Conservation (phyloP, 805 yeast genomes). For the Maudiozyma barnettii region DNA sequence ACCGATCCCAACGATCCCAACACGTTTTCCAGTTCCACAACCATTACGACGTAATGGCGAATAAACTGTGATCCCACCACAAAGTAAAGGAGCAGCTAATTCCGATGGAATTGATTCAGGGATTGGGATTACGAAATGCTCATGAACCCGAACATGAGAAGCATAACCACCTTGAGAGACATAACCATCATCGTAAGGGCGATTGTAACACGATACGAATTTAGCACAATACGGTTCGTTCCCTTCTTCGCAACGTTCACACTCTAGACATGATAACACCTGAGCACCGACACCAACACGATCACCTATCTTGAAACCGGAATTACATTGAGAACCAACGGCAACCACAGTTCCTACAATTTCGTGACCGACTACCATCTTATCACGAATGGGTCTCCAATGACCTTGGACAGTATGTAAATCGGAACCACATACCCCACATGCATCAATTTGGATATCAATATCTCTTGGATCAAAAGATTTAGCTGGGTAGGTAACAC, state of each 20-base stretch:
- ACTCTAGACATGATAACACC: conserved; percentile 50
- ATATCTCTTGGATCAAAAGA: conserved; percentile 37
- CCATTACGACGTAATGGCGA: conserved; percentile 52
- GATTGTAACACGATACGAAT: conserved; percentile 39
- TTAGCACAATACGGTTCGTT: conserved; percentile 51
- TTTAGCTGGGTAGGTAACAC: conserved; percentile 43
- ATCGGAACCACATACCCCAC: conserved; percentile 65
- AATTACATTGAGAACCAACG: conserved; percentile 46
- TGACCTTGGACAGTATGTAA: conserved; percentile 17
- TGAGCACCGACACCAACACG: conserved; percentile 78
- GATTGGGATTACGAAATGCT: conserved; percentile 52
- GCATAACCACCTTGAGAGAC: conserved; percentile 60
- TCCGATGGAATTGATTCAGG: conserved; percentile 46
- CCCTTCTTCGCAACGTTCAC: conserved; percentile 46
- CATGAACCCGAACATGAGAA: conserved; percentile 53
- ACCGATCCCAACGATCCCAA: conserved; percentile 49
- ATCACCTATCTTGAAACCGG: conserved; percentile 51
- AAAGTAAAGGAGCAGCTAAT: conserved; percentile 61
- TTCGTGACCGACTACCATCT: conserved; percentile 57
- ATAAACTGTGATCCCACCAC: conserved; percentile 70
- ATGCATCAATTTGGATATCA: conserved; percentile 48
- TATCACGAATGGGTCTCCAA: conserved; percentile 14
- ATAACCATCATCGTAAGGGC: conserved; percentile 37
- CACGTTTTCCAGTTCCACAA: conserved; percentile 40
- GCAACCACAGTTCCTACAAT: conserved; percentile 49